Conservation (phyloP, 148 eudicot genomes). For the Silene uniflora region DNA sequence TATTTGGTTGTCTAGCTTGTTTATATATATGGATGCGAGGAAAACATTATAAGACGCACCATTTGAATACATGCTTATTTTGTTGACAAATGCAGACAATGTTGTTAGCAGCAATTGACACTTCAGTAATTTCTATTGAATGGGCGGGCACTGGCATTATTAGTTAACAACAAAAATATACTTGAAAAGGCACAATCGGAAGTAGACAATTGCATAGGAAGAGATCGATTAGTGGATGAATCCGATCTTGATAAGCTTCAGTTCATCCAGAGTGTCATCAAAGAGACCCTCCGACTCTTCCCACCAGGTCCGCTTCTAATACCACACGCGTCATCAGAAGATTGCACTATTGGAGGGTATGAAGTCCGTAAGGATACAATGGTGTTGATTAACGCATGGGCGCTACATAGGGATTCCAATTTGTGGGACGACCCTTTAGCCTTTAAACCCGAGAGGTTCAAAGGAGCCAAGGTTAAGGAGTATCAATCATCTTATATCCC, state of each 20-base stretch:
- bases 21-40: too few species aligned
- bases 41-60: too few species aligned
- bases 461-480: not conserved
- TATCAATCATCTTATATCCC: conserved; percentile 7
- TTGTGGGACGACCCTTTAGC: conserved; percentile 19
- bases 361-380: conserved; percentile 8
- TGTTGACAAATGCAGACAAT: conserved; percentile 15
- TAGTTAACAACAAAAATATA: conserved; percentile 17
- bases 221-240: conserved; percentile 15
- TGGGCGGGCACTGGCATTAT: conserved; percentile 26
- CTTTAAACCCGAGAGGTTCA: conserved; percentile 21
- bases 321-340: conserved; percentile 19
- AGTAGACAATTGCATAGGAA: conserved; percentile 10
- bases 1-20: too few species aligned
- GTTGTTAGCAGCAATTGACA: conserved; percentile 19
- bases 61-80: too few species aligned
- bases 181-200: conserved; percentile 20
- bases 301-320: conserved; percentile 24
- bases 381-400: conserved; percentile 15
- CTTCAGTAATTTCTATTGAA: conserved; percentile 24
- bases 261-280: conserved; percentile 11
- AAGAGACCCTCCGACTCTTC: conserved; percentile 10
- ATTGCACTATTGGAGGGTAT: conserved; percentile 17
- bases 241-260: conserved; percentile 14
- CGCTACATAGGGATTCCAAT: conserved; percentile 20